Conservation (phyloP, 306 rosid species). For the Potentilla sterilis region DNA sequence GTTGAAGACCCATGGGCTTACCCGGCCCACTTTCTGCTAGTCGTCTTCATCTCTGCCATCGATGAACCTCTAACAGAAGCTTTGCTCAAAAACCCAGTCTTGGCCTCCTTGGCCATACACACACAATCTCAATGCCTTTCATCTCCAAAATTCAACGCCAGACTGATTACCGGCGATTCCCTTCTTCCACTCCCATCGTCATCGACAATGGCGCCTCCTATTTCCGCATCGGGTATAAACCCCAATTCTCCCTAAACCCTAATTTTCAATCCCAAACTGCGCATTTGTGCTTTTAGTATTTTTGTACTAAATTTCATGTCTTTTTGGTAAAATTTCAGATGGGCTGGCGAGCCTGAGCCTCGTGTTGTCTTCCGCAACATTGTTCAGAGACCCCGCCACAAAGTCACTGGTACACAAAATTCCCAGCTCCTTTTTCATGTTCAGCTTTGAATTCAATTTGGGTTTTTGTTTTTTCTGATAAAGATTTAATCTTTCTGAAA, state of each 20-base stretch:
- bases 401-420: conserved; percentile 66
- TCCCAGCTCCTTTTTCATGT: not conserved
- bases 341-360: conserved; percentile 96
- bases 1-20: not conserved
- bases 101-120: not conserved
- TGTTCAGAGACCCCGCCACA: conserved; percentile 98
- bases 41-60: not conserved
- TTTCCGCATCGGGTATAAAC: conserved; percentile 69
- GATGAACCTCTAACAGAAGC: not conserved
- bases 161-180: conserved; percentile 53
- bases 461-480: not conserved
- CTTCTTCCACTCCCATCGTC: conserved; percentile 63
- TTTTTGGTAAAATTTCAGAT: conserved; percentile 36
- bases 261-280: conserved; percentile 16
- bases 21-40: conserved; percentile 6
- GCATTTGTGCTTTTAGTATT: not conserved
- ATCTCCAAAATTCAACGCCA: conserved; percentile 58
- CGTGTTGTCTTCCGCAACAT: conserved; percentile 96
- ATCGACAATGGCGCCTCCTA: conserved; percentile 90
- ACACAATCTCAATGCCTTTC: conserved; percentile 47
- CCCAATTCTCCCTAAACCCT: conserved; percentile 39
- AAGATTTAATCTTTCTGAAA: not conserved
- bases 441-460: not conserved
- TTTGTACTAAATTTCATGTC: not conserved
- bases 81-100: not conserved